phyloP scores from a whole-genome alignment of 306 rosid genomes.

The Arachis stenosperma region DNA sequence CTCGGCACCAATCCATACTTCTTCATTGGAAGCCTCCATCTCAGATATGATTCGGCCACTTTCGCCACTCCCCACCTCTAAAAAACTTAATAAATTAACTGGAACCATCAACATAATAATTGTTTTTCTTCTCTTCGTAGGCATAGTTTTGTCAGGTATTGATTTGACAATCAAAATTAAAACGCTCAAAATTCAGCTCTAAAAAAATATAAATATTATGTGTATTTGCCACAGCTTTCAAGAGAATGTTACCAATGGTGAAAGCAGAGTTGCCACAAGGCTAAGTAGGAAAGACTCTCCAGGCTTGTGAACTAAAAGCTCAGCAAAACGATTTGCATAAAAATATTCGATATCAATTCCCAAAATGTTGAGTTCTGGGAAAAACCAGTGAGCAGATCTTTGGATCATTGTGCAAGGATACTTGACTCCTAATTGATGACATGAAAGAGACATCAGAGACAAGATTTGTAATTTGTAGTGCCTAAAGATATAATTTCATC shows the following conservation, averaged over 20 bases:
- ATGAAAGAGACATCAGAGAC: neutral
- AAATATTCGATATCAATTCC: slow-evolving; percentile 45
- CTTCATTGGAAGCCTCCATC: slow-evolving; percentile 55
- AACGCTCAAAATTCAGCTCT: too few relatives aligned
- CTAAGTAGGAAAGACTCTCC: slow-evolving; percentile 46
- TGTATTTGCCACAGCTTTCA: neutral
- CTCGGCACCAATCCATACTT: slow-evolving; percentile 53
- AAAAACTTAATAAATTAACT: slow-evolving; percentile 2
- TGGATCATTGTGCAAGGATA: slow-evolving; percentile 55
- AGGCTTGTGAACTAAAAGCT: slow-evolving; percentile 60
- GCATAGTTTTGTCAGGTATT: too few relatives aligned
- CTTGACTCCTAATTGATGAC: slow-evolving; percentile 35
- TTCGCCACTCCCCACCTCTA: slow-evolving; percentile 58
- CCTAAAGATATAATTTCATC: too few relatives aligned
- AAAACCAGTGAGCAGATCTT: slow-evolving; percentile 50
- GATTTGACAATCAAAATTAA: too few relatives aligned
- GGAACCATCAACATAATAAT: neutral
- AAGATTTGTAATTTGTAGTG: neutral
- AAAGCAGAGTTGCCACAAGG: slow-evolving; percentile 50
- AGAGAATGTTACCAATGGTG: slow-evolving; percentile 55
- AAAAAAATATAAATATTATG: too few relatives aligned
- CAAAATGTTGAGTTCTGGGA: slow-evolving; percentile 42
- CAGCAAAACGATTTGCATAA: slow-evolving; percentile 52
- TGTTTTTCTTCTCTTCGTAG: too few relatives aligned
- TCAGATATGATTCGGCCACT: slow-evolving; percentile 41